Evolutionary conservation across 2,329 filamentous ascomycete genomes (phyloP), one percentile per base, ranked within the genome.

Genomic region (Daldinia sp.): DNA sequence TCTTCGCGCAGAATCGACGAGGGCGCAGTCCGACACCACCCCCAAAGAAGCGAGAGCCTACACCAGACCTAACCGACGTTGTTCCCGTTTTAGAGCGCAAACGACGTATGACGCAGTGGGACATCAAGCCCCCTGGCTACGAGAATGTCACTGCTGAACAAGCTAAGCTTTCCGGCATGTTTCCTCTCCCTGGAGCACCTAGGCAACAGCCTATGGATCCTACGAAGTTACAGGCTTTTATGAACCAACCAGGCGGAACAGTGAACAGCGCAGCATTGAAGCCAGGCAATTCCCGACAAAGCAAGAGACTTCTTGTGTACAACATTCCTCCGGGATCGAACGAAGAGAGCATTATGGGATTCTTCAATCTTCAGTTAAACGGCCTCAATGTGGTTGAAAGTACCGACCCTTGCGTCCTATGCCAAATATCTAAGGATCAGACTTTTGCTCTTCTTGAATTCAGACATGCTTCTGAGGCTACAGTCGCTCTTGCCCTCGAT

Each of bases 131-230:
- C 5, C 93, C 94, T 15, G 95, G 96, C 50, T 99, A 99, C 78
- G 97, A 99, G 78, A 97, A 96, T 80, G 95, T 99, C 72, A 98
- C 96, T 2, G 94, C 96, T 23, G 97, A 99, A 81, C 97, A 99
- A 81, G 97, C 96, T 57, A 99, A 99, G 85, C 87, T 99, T 50
- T 99, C 97, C 73, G 92, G 95, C 84, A 98, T 99, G 96, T 99
- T 99, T 84, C 94, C 97, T 68, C 89, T 99, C 51, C 96, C 96
- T 3, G 96, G 96, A 72, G 96, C 96, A 69, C 96, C 96, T 61
- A 90, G 96, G 74, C 94, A 97, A 80, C 94, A 98, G 77, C 92
- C 93, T 37, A 96, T 98, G 91, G 96, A 99, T 74, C 94, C 95
- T 15, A 93, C 89, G 75, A 95, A 95, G 80, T 87, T 99, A 54